phyloP scores from a whole-genome alignment of 2,329 filamentous ascomycete genomes.

The Trichophyton mentagrophytes region DNA sequence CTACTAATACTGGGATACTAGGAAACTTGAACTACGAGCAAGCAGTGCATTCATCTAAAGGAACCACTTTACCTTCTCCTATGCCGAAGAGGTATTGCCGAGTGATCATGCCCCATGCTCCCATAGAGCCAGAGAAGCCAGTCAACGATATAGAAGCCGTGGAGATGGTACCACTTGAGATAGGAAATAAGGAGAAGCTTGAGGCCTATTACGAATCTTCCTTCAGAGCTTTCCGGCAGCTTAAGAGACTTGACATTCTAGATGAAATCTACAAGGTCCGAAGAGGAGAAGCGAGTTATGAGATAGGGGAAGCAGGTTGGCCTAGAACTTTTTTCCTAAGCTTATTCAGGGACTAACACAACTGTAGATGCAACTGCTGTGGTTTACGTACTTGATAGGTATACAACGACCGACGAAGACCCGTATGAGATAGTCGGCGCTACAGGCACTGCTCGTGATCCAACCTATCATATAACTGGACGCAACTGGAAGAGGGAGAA shows the following conservation, averaged over 20 bases:
- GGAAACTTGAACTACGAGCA: neutral
- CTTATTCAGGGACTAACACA: neutral
- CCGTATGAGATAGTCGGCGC: neutral
- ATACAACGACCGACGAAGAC: conserved; percentile 14
- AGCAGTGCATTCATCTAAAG: neutral
- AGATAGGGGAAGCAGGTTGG: conserved; percentile 31
- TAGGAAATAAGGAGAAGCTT: conserved; percentile 29
- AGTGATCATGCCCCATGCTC: neutral
- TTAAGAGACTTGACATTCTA: conserved; percentile 28
- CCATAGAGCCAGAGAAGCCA: neutral
- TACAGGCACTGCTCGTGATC: neutral
- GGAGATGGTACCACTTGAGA: conserved; percentile 16
- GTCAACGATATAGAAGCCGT: neutral
- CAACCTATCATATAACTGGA: too few relatives aligned
- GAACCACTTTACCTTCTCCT: neutral
- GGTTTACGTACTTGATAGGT: conserved; percentile 28
- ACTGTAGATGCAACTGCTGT: conserved; percentile 23
- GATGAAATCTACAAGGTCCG: conserved; percentile 24
- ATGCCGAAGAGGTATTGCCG: neutral
- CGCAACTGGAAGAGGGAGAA: too few relatives aligned
- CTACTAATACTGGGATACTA: neutral
- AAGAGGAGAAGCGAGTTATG: conserved; percentile 29
- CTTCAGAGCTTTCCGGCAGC: conserved; percentile 34
- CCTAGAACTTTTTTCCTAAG: conserved; percentile 16
- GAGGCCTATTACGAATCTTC: conserved; percentile 30